A percentile compares a stretch with the other conserved stretches of the same genome.
phyloP scores from a whole-genome alignment of 352 stramenopile species.

The Pseudoperonospora humuli region DNA sequence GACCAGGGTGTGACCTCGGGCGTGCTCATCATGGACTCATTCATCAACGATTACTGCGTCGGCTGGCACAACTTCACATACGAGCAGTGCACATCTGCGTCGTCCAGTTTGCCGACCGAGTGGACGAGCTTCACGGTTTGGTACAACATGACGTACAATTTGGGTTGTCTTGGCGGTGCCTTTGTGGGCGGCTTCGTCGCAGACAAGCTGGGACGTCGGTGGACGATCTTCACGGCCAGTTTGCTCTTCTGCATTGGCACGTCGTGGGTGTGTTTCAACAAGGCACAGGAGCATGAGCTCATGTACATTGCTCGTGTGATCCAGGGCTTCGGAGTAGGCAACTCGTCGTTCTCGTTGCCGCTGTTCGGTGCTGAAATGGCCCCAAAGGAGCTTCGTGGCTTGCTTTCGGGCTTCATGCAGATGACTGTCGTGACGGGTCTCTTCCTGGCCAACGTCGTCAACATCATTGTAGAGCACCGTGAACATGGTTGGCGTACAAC shows the following conservation, averaged over 20 bases:
- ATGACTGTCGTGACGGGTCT: slow-evolving; percentile 30
- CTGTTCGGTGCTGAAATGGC: slow-evolving; percentile 29
- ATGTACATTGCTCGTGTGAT: slow-evolving; percentile 26
- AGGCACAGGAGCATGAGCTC: slow-evolving; percentile 10
- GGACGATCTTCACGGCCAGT: slow-evolving; percentile 25
- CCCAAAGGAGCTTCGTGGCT: slow-evolving; percentile 22
- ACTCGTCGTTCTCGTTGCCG: slow-evolving; percentile 23
- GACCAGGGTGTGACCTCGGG: slow-evolving; percentile 29
- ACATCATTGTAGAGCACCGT: slow-evolving; percentile 26
- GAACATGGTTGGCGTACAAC: slow-evolving; percentile 30
- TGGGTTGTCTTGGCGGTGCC: slow-evolving; percentile 15
- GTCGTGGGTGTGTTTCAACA: slow-evolving; percentile 23
- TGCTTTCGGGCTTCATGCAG: slow-evolving; percentile 35
- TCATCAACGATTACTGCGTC: slow-evolving; percentile 34
- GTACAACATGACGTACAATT: slow-evolving; percentile 24
- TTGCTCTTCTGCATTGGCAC: slow-evolving; percentile 34
- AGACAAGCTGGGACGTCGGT: slow-evolving; percentile 24
- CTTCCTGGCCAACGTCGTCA: slow-evolving; percentile 31
- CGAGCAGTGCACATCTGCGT: slow-evolving; percentile 12
- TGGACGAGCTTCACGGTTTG: slow-evolving; percentile 27
- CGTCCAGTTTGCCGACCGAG: slow-evolving; percentile 16
- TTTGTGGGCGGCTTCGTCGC: slow-evolving; percentile 20
- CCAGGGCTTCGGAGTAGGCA: slow-evolving; percentile 30
- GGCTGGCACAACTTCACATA: slow-evolving; percentile 25
- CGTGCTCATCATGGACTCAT: slow-evolving; percentile 37